phyloP scores from a whole-genome alignment of 805 yeast species.

The Isabelozyma pseudorhagii region DNA sequence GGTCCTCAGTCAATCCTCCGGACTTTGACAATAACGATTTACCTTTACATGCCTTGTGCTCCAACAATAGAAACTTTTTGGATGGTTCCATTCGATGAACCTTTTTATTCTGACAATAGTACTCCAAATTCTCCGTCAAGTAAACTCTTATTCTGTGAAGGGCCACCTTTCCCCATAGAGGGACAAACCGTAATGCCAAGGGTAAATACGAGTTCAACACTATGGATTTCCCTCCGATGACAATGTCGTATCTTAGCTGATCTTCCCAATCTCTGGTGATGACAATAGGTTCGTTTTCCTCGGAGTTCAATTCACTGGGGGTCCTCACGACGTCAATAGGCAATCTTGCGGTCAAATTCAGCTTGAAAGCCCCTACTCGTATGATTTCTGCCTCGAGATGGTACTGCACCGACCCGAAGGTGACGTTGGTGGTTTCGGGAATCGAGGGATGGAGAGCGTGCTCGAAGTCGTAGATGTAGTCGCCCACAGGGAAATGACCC shows the following conservation, averaged over 20 bases:
- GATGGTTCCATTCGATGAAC: conserved; percentile 93
- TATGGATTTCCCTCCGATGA: conserved; percentile 85
- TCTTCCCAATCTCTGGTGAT: conserved; percentile 93
- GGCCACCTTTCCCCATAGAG: conserved; percentile 76
- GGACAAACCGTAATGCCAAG: conserved; percentile 76
- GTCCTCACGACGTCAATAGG: conserved; percentile 71
- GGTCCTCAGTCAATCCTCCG: conserved; percentile 23
- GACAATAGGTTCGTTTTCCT: conserved; percentile 90
- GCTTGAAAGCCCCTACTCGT: conserved; percentile 82
- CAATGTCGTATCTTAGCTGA: conserved; percentile 82
- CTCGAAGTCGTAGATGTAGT: conserved; percentile 89
- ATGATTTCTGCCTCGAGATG: conserved; percentile 65
- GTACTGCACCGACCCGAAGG: conserved; percentile 80
- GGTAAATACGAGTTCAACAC: conserved; percentile 83
- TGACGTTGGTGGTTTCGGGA: conserved; percentile 76
- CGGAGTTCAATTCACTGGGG: conserved; percentile 74
- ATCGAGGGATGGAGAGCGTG: conserved; percentile 76
- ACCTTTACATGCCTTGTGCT: conserved; percentile 64
- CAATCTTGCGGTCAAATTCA: conserved; percentile 60
- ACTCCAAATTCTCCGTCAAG: conserved; percentile 86
- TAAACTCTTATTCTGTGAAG: conserved; percentile 84
- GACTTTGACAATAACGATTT: conserved; percentile 43
- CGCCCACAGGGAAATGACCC: conserved; percentile 71
- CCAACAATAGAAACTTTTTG: conserved; percentile 74
- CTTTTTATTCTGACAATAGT: conserved; percentile 78